Evolutionary conservation across 768 basidiomycete species (phyloP).

Genomic region (Macrolepiota fuliginosa): DNA sequence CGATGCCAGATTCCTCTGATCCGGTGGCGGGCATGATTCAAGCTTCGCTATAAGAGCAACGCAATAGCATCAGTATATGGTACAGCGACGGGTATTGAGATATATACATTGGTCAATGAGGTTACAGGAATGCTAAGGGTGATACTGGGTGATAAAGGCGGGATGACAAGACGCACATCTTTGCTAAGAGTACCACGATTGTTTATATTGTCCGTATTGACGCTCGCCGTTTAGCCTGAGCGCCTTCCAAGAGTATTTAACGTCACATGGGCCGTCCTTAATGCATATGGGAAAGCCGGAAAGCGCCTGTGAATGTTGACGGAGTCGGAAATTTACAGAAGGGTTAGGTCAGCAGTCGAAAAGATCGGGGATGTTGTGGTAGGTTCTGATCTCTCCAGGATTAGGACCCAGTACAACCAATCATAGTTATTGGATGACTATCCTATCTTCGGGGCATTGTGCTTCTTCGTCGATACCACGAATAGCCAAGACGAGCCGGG

Average conservation of each 20-base stretch:
- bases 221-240: background rate
- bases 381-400: too few species aligned
- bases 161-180: background rate
- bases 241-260: background rate
- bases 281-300: background rate
- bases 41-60: background rate
- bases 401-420: too few species aligned
- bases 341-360: background rate
- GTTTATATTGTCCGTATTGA: background rate
- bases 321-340: background rate
- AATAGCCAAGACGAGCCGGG: too few species aligned
- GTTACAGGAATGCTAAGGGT: background rate
- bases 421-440: too few species aligned
- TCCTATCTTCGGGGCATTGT: too few species aligned
- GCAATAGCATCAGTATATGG: background rate
- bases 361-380: background rate
- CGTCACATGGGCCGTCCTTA: background rate
- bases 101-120: background rate
- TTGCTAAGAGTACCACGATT: background rate
- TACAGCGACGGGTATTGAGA: background rate
- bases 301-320: background rate
- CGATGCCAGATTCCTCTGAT: background rate
- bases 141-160: background rate
- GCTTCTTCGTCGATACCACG: too few species aligned
- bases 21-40: background rate